Conservation (phyloP, 2,329 filamentous ascomycete species). For the Ophiostoma perfectum region DNA sequence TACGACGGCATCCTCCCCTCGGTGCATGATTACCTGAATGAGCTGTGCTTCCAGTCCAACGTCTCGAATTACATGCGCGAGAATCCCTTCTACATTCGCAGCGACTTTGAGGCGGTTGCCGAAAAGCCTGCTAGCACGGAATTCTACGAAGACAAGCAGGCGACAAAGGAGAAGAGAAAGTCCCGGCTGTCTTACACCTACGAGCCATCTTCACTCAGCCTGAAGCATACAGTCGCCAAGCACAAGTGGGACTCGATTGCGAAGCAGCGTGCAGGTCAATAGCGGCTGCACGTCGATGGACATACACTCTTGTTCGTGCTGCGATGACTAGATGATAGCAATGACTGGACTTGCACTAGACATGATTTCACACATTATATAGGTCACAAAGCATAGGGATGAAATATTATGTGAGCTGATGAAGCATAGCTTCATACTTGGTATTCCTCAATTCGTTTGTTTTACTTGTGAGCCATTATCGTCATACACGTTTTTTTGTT, state of each 20-base stretch:
- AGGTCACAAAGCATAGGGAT: no score
- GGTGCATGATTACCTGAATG: constrained; percentile 58
- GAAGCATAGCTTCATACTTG: neutral
- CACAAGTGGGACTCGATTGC: neutral
- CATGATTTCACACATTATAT: no score
- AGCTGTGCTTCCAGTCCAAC: constrained; percentile 49
- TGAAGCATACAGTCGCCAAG: neutral
- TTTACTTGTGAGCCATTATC: constrained; percentile 2
- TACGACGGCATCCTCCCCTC: constrained; percentile 45
- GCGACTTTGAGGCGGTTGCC: constrained; percentile 16
- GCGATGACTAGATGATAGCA: neutral
- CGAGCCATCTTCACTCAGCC: neutral
- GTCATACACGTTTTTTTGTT: neutral
- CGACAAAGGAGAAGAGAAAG: constrained; percentile 12
- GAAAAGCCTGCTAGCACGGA: constrained; percentile 10
- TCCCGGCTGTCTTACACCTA: neutral
- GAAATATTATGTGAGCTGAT: neutral
- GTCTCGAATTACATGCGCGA: constrained; percentile 57
- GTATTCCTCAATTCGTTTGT: neutral
- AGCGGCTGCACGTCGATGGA: no score
- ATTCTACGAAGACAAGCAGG: neutral
- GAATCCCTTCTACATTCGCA: constrained; percentile 40
- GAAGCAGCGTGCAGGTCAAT: neutral
- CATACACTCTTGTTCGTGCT: neutral
- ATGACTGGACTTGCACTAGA: neutral